phyloP scores from a whole-genome alignment of 176 grass and related monocot genomes.

The Eragrostis nindensis region DNA sequence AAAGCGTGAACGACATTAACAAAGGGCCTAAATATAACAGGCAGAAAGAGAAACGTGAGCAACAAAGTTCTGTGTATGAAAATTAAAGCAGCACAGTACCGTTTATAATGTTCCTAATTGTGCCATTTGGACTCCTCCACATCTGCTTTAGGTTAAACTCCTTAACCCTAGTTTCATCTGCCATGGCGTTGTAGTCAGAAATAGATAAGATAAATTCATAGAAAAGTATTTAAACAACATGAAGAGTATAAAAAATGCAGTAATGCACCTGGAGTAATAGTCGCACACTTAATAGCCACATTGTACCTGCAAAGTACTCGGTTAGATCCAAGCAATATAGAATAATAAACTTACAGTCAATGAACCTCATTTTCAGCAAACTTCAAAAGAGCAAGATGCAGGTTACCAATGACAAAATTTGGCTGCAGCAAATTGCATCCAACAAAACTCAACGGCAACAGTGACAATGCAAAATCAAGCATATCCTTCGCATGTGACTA shows the following conservation, averaged over 20 bases:
- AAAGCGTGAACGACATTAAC: slow-evolving; percentile 56
- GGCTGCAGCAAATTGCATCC: slow-evolving; percentile 3
- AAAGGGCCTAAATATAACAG: slow-evolving; percentile 66
- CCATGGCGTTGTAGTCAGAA: slow-evolving; percentile 28
- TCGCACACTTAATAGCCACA: slow-evolving; percentile 99
- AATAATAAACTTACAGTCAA: not conserved
- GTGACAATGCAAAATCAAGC: slow-evolving; percentile 1
- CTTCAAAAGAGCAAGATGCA: not conserved
- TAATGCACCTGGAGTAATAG: slow-evolving; percentile 93
- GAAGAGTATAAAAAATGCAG: slow-evolving; percentile 17
- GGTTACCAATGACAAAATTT: slow-evolving; percentile 9
- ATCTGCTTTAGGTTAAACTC: slow-evolving; percentile 92
- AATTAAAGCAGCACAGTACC: slow-evolving; percentile 60
- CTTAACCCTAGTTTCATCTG: slow-evolving; percentile 83
- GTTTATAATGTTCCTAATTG: slow-evolving; percentile 96
- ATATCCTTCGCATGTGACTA: not conserved
- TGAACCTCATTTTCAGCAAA: not conserved
- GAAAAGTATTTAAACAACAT: slow-evolving; percentile 26
- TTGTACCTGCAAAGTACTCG: slow-evolving; percentile 70
- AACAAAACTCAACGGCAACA: not conserved
- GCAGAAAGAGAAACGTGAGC: slow-evolving; percentile 44
- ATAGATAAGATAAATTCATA: slow-evolving; percentile 6
- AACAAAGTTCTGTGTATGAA: slow-evolving; percentile 35
- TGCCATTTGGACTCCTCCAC: slow-evolving; percentile 98
- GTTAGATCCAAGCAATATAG: slow-evolving; percentile 21